Evolutionary conservation across 805 yeast species (phyloP), one percentile per base, ranked within the genome.

Genomic region (Lipomyces chichibuensis): DNA sequence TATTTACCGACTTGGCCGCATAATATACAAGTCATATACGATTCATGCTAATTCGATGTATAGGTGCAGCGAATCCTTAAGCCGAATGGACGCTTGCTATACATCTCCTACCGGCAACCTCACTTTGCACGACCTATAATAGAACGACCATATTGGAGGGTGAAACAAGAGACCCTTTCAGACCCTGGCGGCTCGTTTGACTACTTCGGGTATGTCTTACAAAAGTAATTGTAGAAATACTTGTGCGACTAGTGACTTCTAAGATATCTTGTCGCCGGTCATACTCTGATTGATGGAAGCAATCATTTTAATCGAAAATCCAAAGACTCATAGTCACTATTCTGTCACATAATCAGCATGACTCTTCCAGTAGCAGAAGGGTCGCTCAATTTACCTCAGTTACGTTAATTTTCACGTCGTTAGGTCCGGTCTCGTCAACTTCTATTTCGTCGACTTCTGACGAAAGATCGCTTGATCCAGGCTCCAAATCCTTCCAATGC

Each of bases 51-150:
- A 29, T 25, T 9, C 17, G 11, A 25, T n/a, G 13, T 29, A 25
- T 33, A 66, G 71, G 60, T 63, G n/a, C 53, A 72, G 59, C 69
- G 75, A 25, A 60, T 73, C 27, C 66, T 73, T 20, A 72, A 71
- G 53, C 67, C 64, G 14, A 66, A 59, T 13, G 74, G 74, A 39
- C 35, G 33, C 39, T 56, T 73, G 52, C 66, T 73, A 11, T 73
- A 74, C 58, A 71, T 73, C 32, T 73, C 75, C 8, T 73, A 72
- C 59, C 69, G 75, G 9, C 75, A 73, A 55, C 75, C 75, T 13
- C 75, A 73, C 54, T 73, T 73, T 61, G 74, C 75, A 14, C 49
- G 59, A 17, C 70, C 71, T 32, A 66, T 72, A 3, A 61, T 73
- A 3, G 73, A 69, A 6, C 63, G 74, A 27, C 58, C 66, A 14